These are phyloP conservation scores for Stentor coeruleus DNA, from an alignment of 73 alveolate genomes.

Conservation along the genomic window DNA sequence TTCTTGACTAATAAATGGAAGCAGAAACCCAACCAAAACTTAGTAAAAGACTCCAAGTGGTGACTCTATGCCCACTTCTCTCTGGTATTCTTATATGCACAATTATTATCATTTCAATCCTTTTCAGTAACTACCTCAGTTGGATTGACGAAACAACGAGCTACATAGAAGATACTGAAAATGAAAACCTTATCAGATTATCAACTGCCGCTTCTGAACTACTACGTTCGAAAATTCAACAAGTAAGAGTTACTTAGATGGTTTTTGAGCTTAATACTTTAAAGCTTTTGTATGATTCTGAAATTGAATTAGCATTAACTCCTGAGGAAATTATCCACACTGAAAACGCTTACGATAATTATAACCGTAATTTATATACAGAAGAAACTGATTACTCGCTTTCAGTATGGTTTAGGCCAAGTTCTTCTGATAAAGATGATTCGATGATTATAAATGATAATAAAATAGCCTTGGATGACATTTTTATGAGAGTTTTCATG, in stretches of 20 bases:
- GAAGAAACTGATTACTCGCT: background rate
- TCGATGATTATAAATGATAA: too few species aligned
- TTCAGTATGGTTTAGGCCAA: background rate
- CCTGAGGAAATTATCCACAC: background rate
- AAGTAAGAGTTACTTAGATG: too few species aligned
- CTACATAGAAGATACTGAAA: background rate
- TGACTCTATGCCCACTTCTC: background rate
- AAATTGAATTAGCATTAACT: background rate
- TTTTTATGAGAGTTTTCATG: background rate
- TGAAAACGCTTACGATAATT: background rate
- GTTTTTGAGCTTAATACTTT: background rate
- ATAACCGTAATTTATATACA: background rate
- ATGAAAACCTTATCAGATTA: background rate
- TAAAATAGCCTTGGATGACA: background rate
- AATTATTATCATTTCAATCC: background rate
- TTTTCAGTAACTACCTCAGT: background rate
- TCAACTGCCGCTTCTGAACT: background rate
- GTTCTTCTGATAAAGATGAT: too few species aligned
- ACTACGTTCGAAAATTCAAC: background rate
- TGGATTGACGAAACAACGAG: background rate
- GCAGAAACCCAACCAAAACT: slow-evolving; percentile 5
- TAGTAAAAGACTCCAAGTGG: background rate
- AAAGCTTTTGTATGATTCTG: background rate
- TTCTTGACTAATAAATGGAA: background rate
- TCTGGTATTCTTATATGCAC: background rate